Conservation (phyloP, 2,329 filamentous ascomycete species). For the Shiraia bambusicola region DNA sequence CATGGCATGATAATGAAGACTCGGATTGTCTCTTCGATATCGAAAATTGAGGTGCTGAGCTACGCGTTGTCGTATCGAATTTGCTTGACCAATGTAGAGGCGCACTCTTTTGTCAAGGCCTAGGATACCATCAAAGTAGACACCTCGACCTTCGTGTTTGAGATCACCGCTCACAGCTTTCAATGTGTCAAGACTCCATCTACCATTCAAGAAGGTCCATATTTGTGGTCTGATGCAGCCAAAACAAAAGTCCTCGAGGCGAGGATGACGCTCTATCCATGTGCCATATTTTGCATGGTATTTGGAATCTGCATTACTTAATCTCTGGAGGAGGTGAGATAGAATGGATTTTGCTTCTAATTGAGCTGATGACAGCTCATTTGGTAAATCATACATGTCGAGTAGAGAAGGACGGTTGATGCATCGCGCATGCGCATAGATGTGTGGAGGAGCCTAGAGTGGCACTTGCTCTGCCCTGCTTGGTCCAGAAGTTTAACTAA, state of each 20-base stretch:
- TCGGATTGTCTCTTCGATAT: slow-evolving; percentile 37
- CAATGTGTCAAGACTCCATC: slow-evolving; percentile 24
- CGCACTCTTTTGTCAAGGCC: slow-evolving; percentile 28
- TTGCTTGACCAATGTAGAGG: slow-evolving; percentile 37
- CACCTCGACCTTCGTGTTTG: slow-evolving; percentile 20
- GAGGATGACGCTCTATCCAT: slow-evolving; percentile 23
- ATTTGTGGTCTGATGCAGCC: slow-evolving; percentile 24
- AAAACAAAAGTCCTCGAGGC: slow-evolving; percentile 22
- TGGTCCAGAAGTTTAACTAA: slow-evolving; percentile 5
- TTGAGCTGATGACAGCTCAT: slow-evolving; percentile 14
- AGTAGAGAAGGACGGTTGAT: background rate
- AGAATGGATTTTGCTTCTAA: slow-evolving; percentile 29
- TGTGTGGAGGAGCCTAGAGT: background rate
- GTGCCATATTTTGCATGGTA: slow-evolving; percentile 20
- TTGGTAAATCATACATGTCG: slow-evolving; percentile 14
- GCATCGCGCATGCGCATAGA: background rate
- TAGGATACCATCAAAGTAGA: slow-evolving; percentile 31
- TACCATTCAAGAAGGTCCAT: slow-evolving; percentile 21
- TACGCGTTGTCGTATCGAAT: slow-evolving; percentile 25
- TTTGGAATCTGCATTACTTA: slow-evolving; percentile 18
- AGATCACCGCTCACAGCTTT: slow-evolving; percentile 29
- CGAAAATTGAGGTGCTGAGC: slow-evolving; percentile 39
- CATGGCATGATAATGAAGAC: slow-evolving; percentile 38
- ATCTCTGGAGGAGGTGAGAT: slow-evolving; percentile 16
- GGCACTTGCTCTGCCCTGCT: too few relatives aligned